Conservation (phyloP, 305 asterid genomes). For the Fraxinus floribunda region DNA sequence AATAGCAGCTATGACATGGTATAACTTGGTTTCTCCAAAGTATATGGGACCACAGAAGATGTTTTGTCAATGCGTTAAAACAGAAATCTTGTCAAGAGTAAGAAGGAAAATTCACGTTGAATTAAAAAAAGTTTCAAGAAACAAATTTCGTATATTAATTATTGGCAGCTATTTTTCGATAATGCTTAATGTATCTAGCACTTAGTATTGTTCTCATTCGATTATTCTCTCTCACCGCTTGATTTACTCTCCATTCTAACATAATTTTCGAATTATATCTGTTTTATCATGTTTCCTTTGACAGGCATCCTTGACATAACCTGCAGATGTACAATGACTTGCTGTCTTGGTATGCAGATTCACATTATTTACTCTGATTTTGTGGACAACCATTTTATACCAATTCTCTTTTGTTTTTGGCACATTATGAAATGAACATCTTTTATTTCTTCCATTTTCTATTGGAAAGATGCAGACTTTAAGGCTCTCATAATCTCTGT, state of each 20-base stretch:
- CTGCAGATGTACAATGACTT: background rate
- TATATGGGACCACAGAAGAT: background rate
- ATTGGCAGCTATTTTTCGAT: background rate
- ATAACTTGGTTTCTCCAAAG: background rate
- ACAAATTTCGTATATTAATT: background rate
- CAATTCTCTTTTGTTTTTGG: background rate
- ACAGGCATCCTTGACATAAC: background rate
- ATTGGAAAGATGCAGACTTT: background rate
- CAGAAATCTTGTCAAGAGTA: background rate
- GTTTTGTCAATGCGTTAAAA: background rate
- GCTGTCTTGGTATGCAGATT: background rate
- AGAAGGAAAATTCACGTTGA: background rate
- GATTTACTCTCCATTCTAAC: background rate
- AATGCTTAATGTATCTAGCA: background rate
- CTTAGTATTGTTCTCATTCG: background rate
- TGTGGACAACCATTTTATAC: background rate
- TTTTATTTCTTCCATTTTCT: background rate
- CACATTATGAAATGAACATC: background rate
- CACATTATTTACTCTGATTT: background rate
- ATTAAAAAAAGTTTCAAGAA: background rate
- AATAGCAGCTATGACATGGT: background rate
- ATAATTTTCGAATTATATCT: background rate
- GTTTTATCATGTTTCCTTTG: background rate
- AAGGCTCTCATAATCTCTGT: background rate
- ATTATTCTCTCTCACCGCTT: background rate